Conservation (phyloP, 768 basidiomycete genomes). For the Hydnum rufescens region DNA sequence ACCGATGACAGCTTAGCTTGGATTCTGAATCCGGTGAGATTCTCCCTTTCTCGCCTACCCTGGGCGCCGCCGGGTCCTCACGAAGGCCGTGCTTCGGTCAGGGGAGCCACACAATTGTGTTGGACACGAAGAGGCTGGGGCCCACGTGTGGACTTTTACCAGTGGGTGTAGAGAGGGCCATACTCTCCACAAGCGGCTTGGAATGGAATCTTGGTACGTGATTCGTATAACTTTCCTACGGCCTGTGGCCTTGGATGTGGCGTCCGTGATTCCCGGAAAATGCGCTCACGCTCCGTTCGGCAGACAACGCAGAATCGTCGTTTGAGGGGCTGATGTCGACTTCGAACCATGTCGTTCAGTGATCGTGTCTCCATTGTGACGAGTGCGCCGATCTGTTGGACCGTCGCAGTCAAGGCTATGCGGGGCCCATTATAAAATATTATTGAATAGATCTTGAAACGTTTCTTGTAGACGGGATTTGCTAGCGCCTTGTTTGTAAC, state of each 20-base stretch:
- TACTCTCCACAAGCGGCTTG: slow-evolving; percentile 65
- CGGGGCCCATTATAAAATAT: too few species aligned
- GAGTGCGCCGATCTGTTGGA: slow-evolving; percentile 78
- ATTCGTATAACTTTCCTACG: neutral
- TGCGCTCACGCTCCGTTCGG: too few species aligned
- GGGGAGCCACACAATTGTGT: slow-evolving; percentile 65
- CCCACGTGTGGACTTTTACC: slow-evolving; percentile 91
- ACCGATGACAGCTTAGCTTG: slow-evolving; percentile 88
- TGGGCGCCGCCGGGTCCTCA: neutral
- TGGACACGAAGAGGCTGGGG: slow-evolving; percentile 58
- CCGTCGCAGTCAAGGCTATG: slow-evolving; percentile 47
- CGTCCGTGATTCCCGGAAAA: too few species aligned
- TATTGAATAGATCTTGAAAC: too few species aligned
- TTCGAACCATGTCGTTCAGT: slow-evolving; percentile 74
- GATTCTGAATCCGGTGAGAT: slow-evolving; percentile 56
- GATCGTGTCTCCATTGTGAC: slow-evolving; percentile 53
- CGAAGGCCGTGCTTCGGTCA: slow-evolving; percentile 16
- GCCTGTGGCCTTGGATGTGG: neutral
- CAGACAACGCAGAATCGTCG: slow-evolving; percentile 46
- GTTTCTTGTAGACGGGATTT: too few species aligned
- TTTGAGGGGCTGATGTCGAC: slow-evolving; percentile 80
- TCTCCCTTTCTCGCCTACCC: neutral
- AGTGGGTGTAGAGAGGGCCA: slow-evolving; percentile 57
- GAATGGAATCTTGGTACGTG: slow-evolving; percentile 72
- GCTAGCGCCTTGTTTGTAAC: too few species aligned